These are phyloP conservation scores for Kernera saxatilis DNA, from an alignment of 345 rosid genomes.

Conservation along the genomic window DNA sequence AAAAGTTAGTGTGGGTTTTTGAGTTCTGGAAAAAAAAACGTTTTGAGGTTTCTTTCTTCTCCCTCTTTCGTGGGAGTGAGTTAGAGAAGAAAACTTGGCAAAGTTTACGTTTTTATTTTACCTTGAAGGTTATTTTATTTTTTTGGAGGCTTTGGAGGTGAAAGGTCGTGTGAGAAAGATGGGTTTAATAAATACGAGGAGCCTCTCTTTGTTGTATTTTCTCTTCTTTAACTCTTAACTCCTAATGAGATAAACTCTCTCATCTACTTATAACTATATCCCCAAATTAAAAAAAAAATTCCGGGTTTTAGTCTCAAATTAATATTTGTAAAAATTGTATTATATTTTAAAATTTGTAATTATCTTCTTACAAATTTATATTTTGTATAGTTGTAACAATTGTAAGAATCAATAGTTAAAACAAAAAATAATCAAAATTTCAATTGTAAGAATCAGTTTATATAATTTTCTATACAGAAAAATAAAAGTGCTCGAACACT, in stretches of 20 bases:
- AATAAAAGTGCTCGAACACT: background rate
- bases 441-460: background rate
- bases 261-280: background rate
- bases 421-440: background rate
- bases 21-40: conserved; percentile 7
- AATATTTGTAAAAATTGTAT: background rate
- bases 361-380: background rate
- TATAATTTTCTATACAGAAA: background rate
- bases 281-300: background rate
- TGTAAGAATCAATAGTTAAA: background rate
- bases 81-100: conserved; percentile 8
- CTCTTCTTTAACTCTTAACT: background rate
- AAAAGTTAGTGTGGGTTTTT: conserved; percentile 2
- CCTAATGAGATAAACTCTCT: background rate
- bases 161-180: conserved; percentile 48
- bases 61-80: conserved; percentile 8
- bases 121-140: background rate
- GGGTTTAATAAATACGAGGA: conserved; percentile 51
- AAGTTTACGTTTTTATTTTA: conserved; percentile 14
- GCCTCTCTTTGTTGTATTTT: conserved; percentile 25
- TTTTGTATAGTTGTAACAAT: background rate
- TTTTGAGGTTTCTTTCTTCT: conserved; percentile 9
- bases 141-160: conserved; percentile 19
- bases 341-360: background rate
- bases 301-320: background rate